Conservation (phyloP, 495 filamentous ascomycete species). For the Rostrohypoxylon terebratum region DNA sequence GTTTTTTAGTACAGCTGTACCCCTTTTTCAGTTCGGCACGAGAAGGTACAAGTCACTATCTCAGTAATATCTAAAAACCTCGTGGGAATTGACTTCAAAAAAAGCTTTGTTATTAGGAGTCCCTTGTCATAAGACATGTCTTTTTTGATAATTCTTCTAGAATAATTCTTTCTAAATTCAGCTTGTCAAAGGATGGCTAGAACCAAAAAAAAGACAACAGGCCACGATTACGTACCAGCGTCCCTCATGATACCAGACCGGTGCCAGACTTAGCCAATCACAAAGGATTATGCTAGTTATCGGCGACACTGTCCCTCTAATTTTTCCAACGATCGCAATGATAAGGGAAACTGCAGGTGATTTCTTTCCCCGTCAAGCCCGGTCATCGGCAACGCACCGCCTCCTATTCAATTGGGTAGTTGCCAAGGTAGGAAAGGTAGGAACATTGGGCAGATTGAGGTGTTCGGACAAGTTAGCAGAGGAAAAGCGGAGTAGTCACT, state of each 20-base stretch:
- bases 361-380: conserved; percentile 30
- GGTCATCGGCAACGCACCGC: conserved; percentile 37
- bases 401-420: neutral
- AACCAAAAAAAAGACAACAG: conserved; percentile 19
- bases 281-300: conserved; percentile 28
- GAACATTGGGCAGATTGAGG: conserved; percentile 5
- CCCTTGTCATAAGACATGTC: neutral
- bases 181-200: conserved; percentile 2
- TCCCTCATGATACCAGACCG: conserved; percentile 11
- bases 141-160: conserved; percentile 8
- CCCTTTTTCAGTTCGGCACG: conserved; percentile 15
- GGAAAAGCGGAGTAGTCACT: conserved; percentile 42
- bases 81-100: conserved; percentile 4
- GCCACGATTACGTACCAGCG: conserved; percentile 33
- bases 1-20: conserved; percentile 7
- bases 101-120: neutral
- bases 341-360: conserved; percentile 41
- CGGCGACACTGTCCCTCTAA: conserved; percentile 29
- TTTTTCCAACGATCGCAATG: conserved; percentile 18
- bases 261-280: conserved; percentile 31
- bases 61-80: neutral
- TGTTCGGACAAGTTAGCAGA: conserved; percentile 7
- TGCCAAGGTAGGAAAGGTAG: conserved; percentile 4
- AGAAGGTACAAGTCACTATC: conserved; percentile 12
- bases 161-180: neutral